Conservation (phyloP, 1,284 basidiomycete genomes). For the Kwoniella shivajii region DNA sequence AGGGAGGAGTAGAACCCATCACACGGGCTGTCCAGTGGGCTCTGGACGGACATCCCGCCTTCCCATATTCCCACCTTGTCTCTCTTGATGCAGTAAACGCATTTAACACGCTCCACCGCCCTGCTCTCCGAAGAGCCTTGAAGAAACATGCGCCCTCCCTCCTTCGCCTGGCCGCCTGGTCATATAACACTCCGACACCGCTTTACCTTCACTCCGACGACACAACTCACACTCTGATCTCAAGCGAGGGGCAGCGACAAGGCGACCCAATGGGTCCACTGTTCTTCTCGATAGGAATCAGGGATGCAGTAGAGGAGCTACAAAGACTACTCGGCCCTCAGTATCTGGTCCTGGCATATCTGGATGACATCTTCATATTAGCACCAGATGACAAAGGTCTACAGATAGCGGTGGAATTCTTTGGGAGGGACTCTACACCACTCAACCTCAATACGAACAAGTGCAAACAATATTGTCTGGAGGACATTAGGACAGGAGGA, state of each 20-base stretch:
- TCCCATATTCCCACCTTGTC: slow-evolving; percentile 7
- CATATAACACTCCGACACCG: slow-evolving; percentile 8
- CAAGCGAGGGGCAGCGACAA: slow-evolving; percentile 24
- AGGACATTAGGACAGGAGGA: slow-evolving; percentile 5
- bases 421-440: too few relatives aligned
- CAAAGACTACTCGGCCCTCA: slow-evolving; percentile 11
- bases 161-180: slow-evolving; percentile 15
- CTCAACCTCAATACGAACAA: too few relatives aligned
- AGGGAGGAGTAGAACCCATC: slow-evolving; percentile 36
- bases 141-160: slow-evolving; percentile 11
- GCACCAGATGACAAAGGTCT: too few relatives aligned
- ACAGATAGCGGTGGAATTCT: too few relatives aligned
- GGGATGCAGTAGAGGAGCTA: slow-evolving; percentile 16
- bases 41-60: background rate
- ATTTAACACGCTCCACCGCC: slow-evolving; percentile 21
- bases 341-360: slow-evolving; percentile 22
- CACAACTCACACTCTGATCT: background rate
- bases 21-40: slow-evolving; percentile 11
- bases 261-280: slow-evolving; percentile 29
- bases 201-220: slow-evolving; percentile 1
- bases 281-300: slow-evolving; percentile 28
- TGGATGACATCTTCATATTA: slow-evolving; percentile 23
- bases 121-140: slow-evolving; percentile 4
- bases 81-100: slow-evolving; percentile 23
- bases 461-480: slow-evolving; percentile 5